Base-by-base conservation (phyloP, 176 grass and related monocot species). In the Triticum urartu region DNA sequence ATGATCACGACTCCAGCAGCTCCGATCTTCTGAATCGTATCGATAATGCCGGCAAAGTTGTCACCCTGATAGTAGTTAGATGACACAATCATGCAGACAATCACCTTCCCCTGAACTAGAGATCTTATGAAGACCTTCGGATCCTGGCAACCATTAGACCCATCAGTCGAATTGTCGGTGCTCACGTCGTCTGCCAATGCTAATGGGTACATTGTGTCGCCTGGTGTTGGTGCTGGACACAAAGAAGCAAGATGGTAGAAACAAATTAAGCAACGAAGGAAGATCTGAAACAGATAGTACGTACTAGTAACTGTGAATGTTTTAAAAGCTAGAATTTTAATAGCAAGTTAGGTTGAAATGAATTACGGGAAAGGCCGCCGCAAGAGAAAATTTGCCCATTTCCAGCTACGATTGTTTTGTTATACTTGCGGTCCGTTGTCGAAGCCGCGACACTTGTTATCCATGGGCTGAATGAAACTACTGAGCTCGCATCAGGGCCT, bases 401-500 rank as follows among this genome's bases (percentile, higher is more conserved):
- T 79, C 92, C 96, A 83, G 76, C 88, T 75, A 92, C 58, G 66
- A 95, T 76, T 33, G 88, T 85, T 75, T 94, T 95, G 78, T 91
- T 94, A 63, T 98, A 98, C 76, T 84, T 75, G 43, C 93, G 85
- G 34, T 95, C 92, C 14, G 90, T 95, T 24, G 75, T 79, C 5
- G 93, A 98, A 87, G 92, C 96, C 21, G 88, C 93, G 21, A 98
- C 92, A 77, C 91, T 98, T 76, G 83, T 91, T 86, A 95, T 95
- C 96, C 96, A 98, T 77, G 96, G 96, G 80, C 96, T 98, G 83
- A 98, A 98, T 7, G 93, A 98, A 64, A 95, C 88, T 65, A 98
- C 36, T 72, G 91, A 87, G 72, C 86, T 95, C 15, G 68, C 79
- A 67, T 90, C 86, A 13, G 93, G 96, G 15, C 93, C 93, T 61